A percentile compares a stretch with the other conserved stretches of the same genome.
These are phyloP conservation scores for Aphanomyces invadans DNA, from an alignment of 352 stramenopile genomes.

Conservation along the genomic window DNA sequence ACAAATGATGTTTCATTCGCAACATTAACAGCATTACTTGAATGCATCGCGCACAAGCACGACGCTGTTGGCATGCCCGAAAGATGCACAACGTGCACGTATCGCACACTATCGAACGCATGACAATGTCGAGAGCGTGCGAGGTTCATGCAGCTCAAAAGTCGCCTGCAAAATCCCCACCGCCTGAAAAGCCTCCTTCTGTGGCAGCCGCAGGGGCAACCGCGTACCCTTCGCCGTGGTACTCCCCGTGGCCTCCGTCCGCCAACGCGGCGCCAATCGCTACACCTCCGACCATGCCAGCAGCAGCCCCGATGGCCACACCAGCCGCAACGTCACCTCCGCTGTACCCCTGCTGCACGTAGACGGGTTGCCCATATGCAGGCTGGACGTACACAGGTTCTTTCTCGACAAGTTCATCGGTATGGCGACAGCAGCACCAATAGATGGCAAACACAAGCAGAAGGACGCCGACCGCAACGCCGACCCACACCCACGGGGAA, in stretches of 20 bases:
- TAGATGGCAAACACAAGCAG: not conserved
- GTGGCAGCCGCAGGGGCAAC: not conserved
- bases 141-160: slow-evolving; percentile 2
- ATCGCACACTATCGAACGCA: too few relatives aligned
- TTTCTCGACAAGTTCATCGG: not conserved
- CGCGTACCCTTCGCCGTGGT: not conserved
- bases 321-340: not conserved
- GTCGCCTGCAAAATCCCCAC: not conserved
- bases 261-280: not conserved
- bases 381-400: not conserved
- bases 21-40: too few relatives aligned
- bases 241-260: not conserved
- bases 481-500: not conserved
- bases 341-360: not conserved
- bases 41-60: too few relatives aligned
- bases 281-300: not conserved
- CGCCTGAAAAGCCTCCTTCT: not conserved
- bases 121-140: too few relatives aligned
- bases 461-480: not conserved
- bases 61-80: too few relatives aligned
- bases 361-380: not conserved
- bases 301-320: not conserved
- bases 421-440: not conserved
- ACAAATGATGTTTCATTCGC: too few relatives aligned
- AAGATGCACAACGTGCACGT: too few relatives aligned